Conservation (phyloP, 805 yeast genomes). For the Pichia sporocuriosa region DNA sequence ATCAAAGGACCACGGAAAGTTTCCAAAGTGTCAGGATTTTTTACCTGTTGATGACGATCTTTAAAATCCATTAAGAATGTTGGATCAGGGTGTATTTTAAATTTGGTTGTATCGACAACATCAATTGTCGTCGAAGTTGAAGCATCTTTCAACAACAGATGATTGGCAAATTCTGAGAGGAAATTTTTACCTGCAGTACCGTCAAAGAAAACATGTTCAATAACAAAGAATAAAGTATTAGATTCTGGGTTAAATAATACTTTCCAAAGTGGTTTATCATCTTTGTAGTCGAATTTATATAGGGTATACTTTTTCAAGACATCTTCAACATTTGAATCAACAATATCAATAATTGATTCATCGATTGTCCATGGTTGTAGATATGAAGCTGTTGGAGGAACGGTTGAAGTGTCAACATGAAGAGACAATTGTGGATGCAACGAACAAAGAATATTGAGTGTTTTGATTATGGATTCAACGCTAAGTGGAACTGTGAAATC, state of each 20-base stretch:
- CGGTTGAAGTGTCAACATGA: conserved; percentile 1
- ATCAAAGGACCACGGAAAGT: no score
- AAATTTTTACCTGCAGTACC: conserved; percentile 14
- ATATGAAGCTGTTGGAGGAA: neutral
- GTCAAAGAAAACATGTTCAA: conserved; percentile 11
- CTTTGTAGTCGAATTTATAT: conserved; percentile 3
- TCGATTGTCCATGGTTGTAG: neutral
- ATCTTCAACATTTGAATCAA: neutral
- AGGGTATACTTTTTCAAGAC: conserved; percentile 5
- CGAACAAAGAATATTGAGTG: conserved; percentile 2
- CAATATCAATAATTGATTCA: neutral
- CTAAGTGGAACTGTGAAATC: neutral
- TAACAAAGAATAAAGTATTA: conserved; percentile 9
- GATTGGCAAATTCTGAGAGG: conserved; percentile 2
- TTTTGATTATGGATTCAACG: neutral
- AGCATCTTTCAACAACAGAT: neutral
- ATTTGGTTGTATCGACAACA: neutral
- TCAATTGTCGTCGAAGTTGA: neutral
- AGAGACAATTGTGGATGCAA: conserved; percentile 11
- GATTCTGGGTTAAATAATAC: conserved; percentile 1
- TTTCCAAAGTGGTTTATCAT: conserved; percentile 10
- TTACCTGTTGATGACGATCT: no score
- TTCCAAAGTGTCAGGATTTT: no score
- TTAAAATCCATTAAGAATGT: conserved; percentile 2
- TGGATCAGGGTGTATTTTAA: conserved; percentile 6